Evolutionary conservation across 306 rosid species (phyloP).

Genomic region (Oxytropis ochrocephala): DNA sequence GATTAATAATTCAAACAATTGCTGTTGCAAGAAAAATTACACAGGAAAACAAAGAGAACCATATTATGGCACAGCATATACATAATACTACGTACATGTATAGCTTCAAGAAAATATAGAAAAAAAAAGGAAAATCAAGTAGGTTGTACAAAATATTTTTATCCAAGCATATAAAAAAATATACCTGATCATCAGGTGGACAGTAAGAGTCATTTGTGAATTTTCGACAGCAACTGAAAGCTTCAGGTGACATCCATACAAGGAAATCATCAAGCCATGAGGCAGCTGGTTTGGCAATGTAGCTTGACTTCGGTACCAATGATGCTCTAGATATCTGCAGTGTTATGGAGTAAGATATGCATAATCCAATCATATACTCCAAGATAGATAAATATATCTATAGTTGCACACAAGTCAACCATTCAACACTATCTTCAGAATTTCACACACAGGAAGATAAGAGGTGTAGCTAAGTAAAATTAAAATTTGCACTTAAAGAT

Average conservation of each 20-base stretch:
- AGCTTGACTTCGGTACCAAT: slow-evolving; percentile 61
- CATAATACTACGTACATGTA: not conserved
- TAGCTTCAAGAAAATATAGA: slow-evolving; percentile 1
- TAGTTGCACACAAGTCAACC: not conserved
- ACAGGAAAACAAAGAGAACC: slow-evolving; percentile 7
- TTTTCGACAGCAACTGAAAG: slow-evolving; percentile 97
- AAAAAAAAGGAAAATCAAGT: slow-evolving; percentile 9
- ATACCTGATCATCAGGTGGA: slow-evolving; percentile 98
- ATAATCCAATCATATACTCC: slow-evolving; percentile 12
- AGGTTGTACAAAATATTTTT: not conserved
- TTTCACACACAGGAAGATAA: not conserved
- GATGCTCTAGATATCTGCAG: slow-evolving; percentile 91
- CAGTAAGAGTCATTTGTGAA: slow-evolving; percentile 80
- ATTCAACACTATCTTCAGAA: not conserved
- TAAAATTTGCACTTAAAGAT: not conserved
- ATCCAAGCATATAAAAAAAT: slow-evolving; percentile 7
- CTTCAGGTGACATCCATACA: slow-evolving; percentile 97
- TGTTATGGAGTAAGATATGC: slow-evolving; percentile 12
- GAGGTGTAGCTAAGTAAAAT: not conserved
- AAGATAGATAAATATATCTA: not conserved
- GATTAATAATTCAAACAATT: slow-evolving; percentile 16
- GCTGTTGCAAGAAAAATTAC: not conserved
- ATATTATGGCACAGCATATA: not conserved
- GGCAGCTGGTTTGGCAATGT: slow-evolving; percentile 98
- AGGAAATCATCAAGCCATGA: slow-evolving; percentile 99